phyloP scores from a whole-genome alignment of 2,329 filamentous ascomycete species.

The Fusarium mangiferae region DNA sequence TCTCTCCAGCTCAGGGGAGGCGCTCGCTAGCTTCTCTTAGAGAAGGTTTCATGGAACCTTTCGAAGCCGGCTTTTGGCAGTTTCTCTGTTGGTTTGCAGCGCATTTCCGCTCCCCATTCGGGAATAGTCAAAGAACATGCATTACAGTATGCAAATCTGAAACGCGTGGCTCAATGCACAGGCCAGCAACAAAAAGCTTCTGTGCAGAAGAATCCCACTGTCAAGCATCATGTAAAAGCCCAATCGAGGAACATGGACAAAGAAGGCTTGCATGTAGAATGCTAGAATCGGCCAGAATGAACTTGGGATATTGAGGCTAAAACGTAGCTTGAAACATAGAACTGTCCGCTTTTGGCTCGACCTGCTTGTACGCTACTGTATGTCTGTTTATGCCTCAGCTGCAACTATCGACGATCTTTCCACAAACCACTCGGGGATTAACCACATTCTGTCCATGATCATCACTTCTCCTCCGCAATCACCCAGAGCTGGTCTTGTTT shows the following conservation, averaged over 20 bases:
- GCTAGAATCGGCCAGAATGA: background rate
- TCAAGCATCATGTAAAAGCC: background rate
- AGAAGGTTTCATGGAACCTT: slow-evolving; percentile 45
- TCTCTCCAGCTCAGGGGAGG: slow-evolving; percentile 36
- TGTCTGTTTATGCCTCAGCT: slow-evolving; percentile 28
- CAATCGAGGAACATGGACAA: background rate
- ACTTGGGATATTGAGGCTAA: slow-evolving; percentile 7
- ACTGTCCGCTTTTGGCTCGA: slow-evolving; percentile 7
- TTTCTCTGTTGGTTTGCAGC: slow-evolving; percentile 11
- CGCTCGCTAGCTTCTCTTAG: slow-evolving; percentile 26
- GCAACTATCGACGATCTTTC: slow-evolving; percentile 26
- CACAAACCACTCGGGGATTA: slow-evolving; percentile 18
- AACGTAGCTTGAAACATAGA: slow-evolving; percentile 23
- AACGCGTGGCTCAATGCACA: slow-evolving; percentile 30
- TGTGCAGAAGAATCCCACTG: background rate
- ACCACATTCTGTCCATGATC: slow-evolving; percentile 28
- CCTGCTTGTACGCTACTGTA: background rate
- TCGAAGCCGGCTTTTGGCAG: slow-evolving; percentile 4
- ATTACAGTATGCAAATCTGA: slow-evolving; percentile 24
- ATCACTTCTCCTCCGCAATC: background rate
- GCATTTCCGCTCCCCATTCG: slow-evolving; percentile 7
- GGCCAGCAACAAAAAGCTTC: slow-evolving; percentile 19
- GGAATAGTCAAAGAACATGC: slow-evolving; percentile 3
- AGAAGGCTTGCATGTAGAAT: background rate
- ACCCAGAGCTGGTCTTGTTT: slow-evolving; percentile 3